Conservation (phyloP, 352 stramenopile genomes). For the Blastocystis sp. region DNA sequence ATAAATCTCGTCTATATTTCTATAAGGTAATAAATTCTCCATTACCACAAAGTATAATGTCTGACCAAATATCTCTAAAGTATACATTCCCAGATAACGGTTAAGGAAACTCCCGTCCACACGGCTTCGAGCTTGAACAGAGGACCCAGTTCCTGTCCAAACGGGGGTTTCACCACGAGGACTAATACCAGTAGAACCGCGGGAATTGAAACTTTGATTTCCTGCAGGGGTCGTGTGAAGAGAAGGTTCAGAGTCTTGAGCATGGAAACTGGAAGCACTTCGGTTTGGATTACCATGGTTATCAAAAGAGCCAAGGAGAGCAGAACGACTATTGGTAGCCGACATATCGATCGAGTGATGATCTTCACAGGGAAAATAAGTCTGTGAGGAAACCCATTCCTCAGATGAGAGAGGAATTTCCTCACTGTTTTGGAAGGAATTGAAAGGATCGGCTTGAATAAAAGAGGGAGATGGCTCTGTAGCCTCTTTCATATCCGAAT, state of each 20-base stretch:
- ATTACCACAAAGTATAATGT: slow-evolving; percentile 52
- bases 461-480: neutral
- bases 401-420: neutral
- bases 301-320: neutral
- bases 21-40: slow-evolving; percentile 24
- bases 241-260: neutral
- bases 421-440: neutral
- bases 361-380: neutral
- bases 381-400: neutral
- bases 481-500: neutral
- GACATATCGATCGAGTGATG: neutral
- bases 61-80: slow-evolving; percentile 17
- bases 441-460: neutral
- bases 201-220: neutral
- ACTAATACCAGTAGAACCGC: neutral
- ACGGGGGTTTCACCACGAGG: neutral
- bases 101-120: slow-evolving; percentile 48
- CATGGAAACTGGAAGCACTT: neutral
- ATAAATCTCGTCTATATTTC: slow-evolving; percentile 3
- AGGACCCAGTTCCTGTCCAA: neutral
- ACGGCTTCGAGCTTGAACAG: neutral
- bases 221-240: neutral
- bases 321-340: neutral
- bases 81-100: slow-evolving; percentile 29
- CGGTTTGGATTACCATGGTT: neutral